Evolutionary conservation across 1,284 basidiomycete species (phyloP), one percentile per base, ranked within the genome.

Genomic region (Tranzscheliella williamsii): DNA sequence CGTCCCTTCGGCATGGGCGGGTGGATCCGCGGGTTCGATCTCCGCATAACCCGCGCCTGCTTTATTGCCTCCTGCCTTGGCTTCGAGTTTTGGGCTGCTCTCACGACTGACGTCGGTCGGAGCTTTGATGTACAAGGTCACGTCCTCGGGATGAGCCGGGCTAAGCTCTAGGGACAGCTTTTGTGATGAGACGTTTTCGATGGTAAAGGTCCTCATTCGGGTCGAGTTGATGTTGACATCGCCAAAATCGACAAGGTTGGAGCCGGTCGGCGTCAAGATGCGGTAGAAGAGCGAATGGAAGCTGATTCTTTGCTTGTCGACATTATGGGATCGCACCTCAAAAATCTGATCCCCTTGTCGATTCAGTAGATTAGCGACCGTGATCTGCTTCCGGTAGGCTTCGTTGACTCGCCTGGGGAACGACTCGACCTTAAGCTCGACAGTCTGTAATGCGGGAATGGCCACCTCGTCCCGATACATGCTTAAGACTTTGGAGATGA

Each of bases 231-330:
- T 80, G 43, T 81, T 78, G 35, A 82, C 81, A 22, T 79, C 79
- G 26, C 80, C 81, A 65, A 82, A 82, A 49, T 82, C 81, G 43
- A 82, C 63, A 49, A 81, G 81, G 70, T 82, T 82, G 45, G 78
- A 76, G 7, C 81, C 81, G 13, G 79, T 78, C 2, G 81, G 79
- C 11, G 81, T 82, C 35, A 81, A 74, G 46, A 82, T 81, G n/a
- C 80, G 79, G 66, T 82, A 82, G 32, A 82, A 78, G 49, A 82
- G 79, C 21, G 81, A 82, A 56, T 82, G 81, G 40, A 82, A 78
- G 23, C 80, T 80, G 49, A 82, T 78, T 32, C 81, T 79, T 68
- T 82, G 79, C 38, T 80, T 72, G 58, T 82, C 81, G 38, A 82
- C 79, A 48, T 82, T 82, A 43, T 74, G 75, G 23, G 80, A 78